Percentiles rank a stretch among this genome's conserved stretches.
These are phyloP conservation scores for Rhododendron mucronatum DNA, from an alignment of 148 eudicot genomes.

Conservation along the genomic window DNA sequence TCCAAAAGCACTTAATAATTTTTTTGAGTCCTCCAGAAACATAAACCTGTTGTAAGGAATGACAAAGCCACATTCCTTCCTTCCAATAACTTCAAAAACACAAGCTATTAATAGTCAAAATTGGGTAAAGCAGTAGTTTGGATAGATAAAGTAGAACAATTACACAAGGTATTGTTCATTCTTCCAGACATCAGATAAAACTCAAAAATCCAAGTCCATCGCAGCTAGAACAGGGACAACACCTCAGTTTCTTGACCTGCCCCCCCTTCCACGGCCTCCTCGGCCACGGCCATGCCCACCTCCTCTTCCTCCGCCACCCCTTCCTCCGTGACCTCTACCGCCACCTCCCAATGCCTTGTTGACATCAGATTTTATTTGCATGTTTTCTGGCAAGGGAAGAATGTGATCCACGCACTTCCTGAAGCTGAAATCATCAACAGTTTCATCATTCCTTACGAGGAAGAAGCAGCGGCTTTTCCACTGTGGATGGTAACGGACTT, in stretches of 20 bases:
- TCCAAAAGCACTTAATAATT: background rate
- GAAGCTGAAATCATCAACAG: slow-evolving; percentile 92
- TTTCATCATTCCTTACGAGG: slow-evolving; percentile 55
- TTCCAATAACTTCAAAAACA: background rate
- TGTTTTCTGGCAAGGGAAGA: slow-evolving; percentile 82
- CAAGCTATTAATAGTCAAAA: background rate
- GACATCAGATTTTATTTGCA: slow-evolving; percentile 60
- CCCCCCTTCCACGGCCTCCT: slow-evolving; percentile 67
- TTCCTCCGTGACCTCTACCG: slow-evolving; percentile 36
- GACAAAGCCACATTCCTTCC: background rate
- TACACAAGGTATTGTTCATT: background rate
- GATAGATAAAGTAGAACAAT: background rate
- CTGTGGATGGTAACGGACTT: slow-evolving; percentile 68
- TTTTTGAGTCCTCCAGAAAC: background rate
- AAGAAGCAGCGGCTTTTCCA: slow-evolving; percentile 87
- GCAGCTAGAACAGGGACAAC: background rate
- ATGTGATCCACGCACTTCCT: slow-evolving; percentile 91
- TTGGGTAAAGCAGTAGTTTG: background rate
- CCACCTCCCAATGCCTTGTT: slow-evolving; percentile 53
- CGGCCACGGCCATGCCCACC: slow-evolving; percentile 51
- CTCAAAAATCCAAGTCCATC: background rate
- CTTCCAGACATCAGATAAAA: background rate
- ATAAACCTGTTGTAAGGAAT: background rate
- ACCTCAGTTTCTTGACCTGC: slow-evolving; percentile 44
- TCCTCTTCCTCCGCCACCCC: slow-evolving; percentile 21